These are phyloP conservation scores for Hyaloscypha variabilis DNA, from an alignment of 495 filamentous ascomycete species.

Conservation along the genomic window DNA sequence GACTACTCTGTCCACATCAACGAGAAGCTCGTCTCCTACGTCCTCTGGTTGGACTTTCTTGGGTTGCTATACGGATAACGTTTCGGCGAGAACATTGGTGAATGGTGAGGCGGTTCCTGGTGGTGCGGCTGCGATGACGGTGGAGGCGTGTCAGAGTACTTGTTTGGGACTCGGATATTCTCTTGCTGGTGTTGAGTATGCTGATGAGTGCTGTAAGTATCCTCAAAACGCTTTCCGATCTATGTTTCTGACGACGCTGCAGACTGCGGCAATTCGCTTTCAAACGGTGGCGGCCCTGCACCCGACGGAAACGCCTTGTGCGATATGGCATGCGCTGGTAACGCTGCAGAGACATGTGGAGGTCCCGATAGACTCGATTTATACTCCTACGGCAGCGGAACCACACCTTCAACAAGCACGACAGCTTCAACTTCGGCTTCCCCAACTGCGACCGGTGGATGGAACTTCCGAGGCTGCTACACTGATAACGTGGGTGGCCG, in stretches of 20 bases:
- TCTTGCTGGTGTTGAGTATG: slow-evolving; percentile 51
- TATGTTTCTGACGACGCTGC: not conserved
- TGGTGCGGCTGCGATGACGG: slow-evolving; percentile 31
- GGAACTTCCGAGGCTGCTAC: no score
- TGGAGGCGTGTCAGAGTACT: slow-evolving; percentile 40
- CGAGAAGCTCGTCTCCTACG: not conserved
- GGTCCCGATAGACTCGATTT: slow-evolving; percentile 32
- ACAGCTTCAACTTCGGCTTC: no score
- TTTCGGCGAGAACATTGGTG: slow-evolving; percentile 21
- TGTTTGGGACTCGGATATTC: slow-evolving; percentile 46
- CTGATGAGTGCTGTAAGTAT: slow-evolving; percentile 39
- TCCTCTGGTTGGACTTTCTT: slow-evolving; percentile 10
- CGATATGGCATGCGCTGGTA: slow-evolving; percentile 56
- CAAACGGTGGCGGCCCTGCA: not conserved
- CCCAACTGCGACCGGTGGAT: no score
- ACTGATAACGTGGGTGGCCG: no score
- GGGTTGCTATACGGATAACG: slow-evolving; percentile 24
- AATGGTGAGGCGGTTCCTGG: slow-evolving; percentile 14
- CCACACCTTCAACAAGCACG: no score
- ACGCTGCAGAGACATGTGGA: slow-evolving; percentile 57
- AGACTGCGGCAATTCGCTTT: slow-evolving; percentile 3
- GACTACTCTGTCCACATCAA: no score
- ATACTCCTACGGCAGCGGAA: not conserved
- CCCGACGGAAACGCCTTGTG: slow-evolving; percentile 36
- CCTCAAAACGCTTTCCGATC: no score